These are phyloP conservation scores for Forsythia viridissima DNA, from an alignment of 257 asterid genomes.

Conservation along the genomic window DNA sequence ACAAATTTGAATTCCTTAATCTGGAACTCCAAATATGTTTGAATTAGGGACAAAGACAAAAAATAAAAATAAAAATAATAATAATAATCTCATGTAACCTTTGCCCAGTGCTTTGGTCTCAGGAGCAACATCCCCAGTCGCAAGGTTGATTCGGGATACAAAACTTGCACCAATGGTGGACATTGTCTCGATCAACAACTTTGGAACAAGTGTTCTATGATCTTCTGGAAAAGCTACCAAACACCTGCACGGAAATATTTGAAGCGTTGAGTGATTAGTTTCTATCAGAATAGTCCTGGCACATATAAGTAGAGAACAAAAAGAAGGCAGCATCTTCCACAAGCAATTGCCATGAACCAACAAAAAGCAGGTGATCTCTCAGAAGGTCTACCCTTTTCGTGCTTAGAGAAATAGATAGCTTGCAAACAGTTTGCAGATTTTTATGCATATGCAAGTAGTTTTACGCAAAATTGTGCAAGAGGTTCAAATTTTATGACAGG, in stretches of 20 bases:
- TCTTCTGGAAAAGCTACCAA: conserved; percentile 92
- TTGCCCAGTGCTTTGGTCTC: conserved; percentile 90
- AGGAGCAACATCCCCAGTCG: conserved; percentile 85
- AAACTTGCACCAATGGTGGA: conserved; percentile 66
- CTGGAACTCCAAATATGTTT: conserved; percentile 18
- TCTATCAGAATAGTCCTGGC: neutral
- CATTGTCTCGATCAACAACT: conserved; percentile 78
- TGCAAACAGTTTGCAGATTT: neutral
- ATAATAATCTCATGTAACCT: conserved; percentile 43
- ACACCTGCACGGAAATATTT: conserved; percentile 63
- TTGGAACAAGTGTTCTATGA: conserved; percentile 81
- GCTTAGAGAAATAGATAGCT: neutral
- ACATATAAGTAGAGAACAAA: conserved; percentile 3
- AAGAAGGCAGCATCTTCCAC: neutral
- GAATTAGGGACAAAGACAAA: neutral
- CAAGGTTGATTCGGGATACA: conserved; percentile 83
- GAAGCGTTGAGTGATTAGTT: conserved; percentile 15
- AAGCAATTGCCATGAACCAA: neutral
- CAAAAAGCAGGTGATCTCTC: neutral
- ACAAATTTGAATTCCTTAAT: conserved; percentile 7
- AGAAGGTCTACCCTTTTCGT: neutral
- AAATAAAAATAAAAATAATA: neutral
- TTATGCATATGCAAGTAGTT: neutral
- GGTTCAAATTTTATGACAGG: neutral
- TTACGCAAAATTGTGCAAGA: neutral